Evolutionary conservation across 148 eudicot genomes (phyloP), one percentile per base, ranked within the genome.

Genomic region (Euryodendron excelsum): DNA sequence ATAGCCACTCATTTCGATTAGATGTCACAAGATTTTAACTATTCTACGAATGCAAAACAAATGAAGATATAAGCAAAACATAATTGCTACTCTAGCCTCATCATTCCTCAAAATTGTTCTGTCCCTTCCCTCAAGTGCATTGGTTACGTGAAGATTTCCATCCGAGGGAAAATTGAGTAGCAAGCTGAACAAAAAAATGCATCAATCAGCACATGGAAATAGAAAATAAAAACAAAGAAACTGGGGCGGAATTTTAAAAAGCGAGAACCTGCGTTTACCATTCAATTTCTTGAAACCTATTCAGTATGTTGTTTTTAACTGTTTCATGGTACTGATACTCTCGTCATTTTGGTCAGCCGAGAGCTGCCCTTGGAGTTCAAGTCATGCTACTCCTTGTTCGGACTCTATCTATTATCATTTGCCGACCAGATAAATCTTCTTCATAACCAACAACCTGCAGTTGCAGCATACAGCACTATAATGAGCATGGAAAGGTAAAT

Each of bases 401-500:
- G 72, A 93, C 93, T 86, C 96, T 87, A 79, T 94, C 97, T 50
- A 95, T 87, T 53, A 95, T 90, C 97, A 89, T 89, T 81, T 95
- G 97, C 85, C 97, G 88, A 71, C 96, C 94, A 23, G 96, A 87
- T 69, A 95, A 80, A 86, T 95, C 96, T 82, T 91, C 97, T 86
- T 91, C 99, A 78, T 95, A 95, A 76, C 97, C 89, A 77, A 93
- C 99, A 79, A 93, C 82, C 97, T 94, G 91, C 73, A 79, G 25
- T 76, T 77, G 72, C 31, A 79, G 72, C 62, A 73, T 4, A 73
- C 37, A 70, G 17, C 52, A 58, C 21, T 5, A 44, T 36, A 74
- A 34, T 81, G 31, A 78, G 53, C 27, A 70, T 44, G 44, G 1
- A 17, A 50, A 14, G 41, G n/a, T 11, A 50, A 23, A 52, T 55